A percentile compares a stretch with the other conserved stretches of the same genome.
Conservation (phyloP, 257 asterid genomes). For the Echium plantagineum region DNA sequence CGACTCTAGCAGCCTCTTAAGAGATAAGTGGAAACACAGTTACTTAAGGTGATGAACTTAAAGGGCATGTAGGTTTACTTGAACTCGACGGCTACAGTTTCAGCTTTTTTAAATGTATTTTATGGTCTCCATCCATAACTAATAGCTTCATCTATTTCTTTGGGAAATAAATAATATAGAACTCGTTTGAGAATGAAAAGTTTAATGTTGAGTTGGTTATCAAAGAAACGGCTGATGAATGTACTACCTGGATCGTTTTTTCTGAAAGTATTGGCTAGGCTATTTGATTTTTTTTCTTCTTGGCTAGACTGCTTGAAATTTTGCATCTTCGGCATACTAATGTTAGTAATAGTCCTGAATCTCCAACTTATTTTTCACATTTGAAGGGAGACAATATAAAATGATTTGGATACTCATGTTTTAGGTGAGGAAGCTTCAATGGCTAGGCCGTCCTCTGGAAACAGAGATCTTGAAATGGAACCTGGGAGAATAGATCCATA, state of each 20-base stretch:
- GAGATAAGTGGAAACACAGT: not conserved
- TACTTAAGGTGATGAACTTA: too few relatives aligned
- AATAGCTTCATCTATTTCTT: not conserved
- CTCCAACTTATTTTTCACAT: not conserved
- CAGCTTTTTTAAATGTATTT: too few relatives aligned
- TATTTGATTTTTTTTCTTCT: too few relatives aligned
- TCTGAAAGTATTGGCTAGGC: too few relatives aligned
- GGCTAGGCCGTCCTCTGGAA: slow-evolving; percentile 40
- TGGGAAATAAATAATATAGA: too few relatives aligned
- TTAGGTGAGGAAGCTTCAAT: slow-evolving; percentile 55
- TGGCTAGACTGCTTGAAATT: not conserved
- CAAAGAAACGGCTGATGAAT: not conserved
- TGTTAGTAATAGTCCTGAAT: not conserved
- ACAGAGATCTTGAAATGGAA: slow-evolving; percentile 60
- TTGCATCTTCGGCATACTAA: not conserved
- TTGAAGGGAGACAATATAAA: not conserved
- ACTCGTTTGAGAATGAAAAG: too few relatives aligned
- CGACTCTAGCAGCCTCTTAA: too few relatives aligned
- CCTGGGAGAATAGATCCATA: slow-evolving; percentile 67
- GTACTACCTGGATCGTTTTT: not conserved
- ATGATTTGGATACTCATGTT: slow-evolving; percentile 12
- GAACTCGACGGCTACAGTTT: too few relatives aligned
- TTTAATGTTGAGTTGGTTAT: too few relatives aligned
- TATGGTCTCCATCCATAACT: not conserved
- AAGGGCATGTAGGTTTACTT: too few relatives aligned